phyloP scores from a whole-genome alignment of 345 rosid species.

The Citrus sinensis region DNA sequence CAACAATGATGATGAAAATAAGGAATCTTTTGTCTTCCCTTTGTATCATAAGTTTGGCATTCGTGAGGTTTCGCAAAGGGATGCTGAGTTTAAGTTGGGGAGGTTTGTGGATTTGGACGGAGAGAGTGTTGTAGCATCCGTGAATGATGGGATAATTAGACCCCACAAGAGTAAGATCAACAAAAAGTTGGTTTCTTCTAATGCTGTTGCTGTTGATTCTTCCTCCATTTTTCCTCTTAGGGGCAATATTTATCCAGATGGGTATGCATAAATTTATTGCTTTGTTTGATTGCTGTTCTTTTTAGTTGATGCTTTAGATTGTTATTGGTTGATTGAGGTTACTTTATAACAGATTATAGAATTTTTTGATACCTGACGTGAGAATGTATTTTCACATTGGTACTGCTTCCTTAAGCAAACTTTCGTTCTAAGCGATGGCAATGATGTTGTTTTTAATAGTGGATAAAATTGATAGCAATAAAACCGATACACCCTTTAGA shows the following conservation, averaged over 20 bases:
- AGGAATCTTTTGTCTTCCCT: constrained; percentile 63
- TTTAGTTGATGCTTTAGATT: not conserved
- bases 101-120: constrained; percentile 39
- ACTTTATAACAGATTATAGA: not conserved
- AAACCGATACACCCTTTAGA: not conserved
- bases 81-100: constrained; percentile 43
- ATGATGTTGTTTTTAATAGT: not conserved
- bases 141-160: constrained; percentile 28
- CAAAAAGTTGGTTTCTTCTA: constrained; percentile 31
- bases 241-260: constrained; percentile 85
- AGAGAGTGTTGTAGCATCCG: constrained; percentile 26
- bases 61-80: constrained; percentile 32
- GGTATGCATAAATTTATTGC: constrained; percentile 41
- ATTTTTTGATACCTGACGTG: not conserved
- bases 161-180: constrained; percentile 17
- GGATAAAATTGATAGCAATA: not conserved
- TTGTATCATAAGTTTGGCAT: constrained; percentile 55
- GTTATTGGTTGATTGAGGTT: not conserved
- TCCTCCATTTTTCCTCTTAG: constrained; percentile 65
- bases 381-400: not conserved
- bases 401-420: not conserved
- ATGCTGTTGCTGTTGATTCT: constrained; percentile 35
- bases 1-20: constrained; percentile 37
- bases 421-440: not conserved
- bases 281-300: constrained; percentile 8